Base-by-base conservation (phyloP, 2,329 filamentous ascomycete species). In the Raffaelea ambrosiae region DNA sequence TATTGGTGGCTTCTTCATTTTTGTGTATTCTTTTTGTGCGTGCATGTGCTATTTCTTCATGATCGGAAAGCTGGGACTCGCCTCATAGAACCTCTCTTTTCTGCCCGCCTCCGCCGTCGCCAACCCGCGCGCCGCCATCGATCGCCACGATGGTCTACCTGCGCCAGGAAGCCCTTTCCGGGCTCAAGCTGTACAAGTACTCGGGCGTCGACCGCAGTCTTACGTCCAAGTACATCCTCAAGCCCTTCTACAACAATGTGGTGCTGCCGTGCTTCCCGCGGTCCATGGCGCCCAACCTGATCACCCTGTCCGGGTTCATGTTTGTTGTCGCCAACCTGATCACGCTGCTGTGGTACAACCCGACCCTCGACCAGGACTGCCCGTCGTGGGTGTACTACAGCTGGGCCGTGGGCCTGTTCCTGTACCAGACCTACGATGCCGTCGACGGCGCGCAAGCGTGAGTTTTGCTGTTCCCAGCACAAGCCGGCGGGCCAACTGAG, bases 381-480 rank as follows among this genome's bases (percentile, higher is more conserved):
- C 93, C 93, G 10, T 64, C 79, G 2, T 98, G 93, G 93, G 91
- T 98, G 16, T 98, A 98, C 72, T 86, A 84, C 56, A 86, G 81
- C 59, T 98, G 90, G 87, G 84, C 90, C 4, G 66, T 86, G 29
- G 93, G 93, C 2, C 69, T 98, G 55, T 96, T 97, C 64, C 66
- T 97, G 45, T 98, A 98, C 67, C 93, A 98, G 76, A 97, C 91
- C 1, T 96, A 98, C 68, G 93, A 98, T 67, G 93, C 91, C 2
- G 89, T 97, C 22, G 93, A 98, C 67, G 93, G 93, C 46, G 79
- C 85, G 26, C 93, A 98, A 65, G 93, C 93, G 82, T 88, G 74
- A 64, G 85, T 77, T 14, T 11, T 8, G 35, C 5, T 5, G 5
- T 5, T 38, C 7, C 5, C 7, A 4, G 14, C 19, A 8, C 18